phyloP scores from a whole-genome alignment of 176 grass and related monocot genomes.

The Luzula sylvatica region DNA sequence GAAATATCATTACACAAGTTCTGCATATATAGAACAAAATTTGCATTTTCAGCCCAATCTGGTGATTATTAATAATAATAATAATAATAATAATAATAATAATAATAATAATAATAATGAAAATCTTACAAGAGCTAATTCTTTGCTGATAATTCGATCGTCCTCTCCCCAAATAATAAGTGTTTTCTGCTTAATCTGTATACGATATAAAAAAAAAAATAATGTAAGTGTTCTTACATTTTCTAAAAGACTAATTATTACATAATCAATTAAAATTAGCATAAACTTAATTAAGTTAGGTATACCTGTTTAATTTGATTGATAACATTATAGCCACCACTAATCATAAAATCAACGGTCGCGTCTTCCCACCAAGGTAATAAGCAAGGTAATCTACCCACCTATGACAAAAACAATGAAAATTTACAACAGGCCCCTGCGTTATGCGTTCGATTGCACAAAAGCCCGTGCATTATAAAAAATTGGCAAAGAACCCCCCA shows the following conservation, averaged over 20 bases:
- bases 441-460: too few species aligned
- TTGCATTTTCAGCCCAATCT: too few species aligned
- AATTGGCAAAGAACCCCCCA: too few species aligned
- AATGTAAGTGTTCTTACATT: constrained; percentile 15
- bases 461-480: too few species aligned
- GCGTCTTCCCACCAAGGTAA: constrained; percentile 95
- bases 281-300: not conserved
- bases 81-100: not conserved
- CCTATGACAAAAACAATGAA: constrained; percentile 42
- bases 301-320: constrained; percentile 69
- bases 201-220: not conserved
- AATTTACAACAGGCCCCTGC: too few species aligned
- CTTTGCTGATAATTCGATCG: constrained; percentile 64
- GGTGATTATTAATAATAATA: too few species aligned
- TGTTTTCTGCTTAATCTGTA: constrained; percentile 69
- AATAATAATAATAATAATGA: not conserved
- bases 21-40: constrained; percentile 32
- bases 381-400: constrained; percentile 70
- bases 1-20: constrained; percentile 61
- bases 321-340: constrained; percentile 83
- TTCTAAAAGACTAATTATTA: constrained; percentile 18
- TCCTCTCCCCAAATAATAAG: constrained; percentile 85
- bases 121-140: constrained; percentile 57
- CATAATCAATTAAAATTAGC: not conserved
- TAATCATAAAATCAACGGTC: constrained; percentile 84